A percentile compares a stretch with the other conserved stretches of the same genome.
These are phyloP conservation scores for Coemansia sp. DNA, from an alignment of 192 early-diverging fungal genomes.

Conservation along the genomic window DNA sequence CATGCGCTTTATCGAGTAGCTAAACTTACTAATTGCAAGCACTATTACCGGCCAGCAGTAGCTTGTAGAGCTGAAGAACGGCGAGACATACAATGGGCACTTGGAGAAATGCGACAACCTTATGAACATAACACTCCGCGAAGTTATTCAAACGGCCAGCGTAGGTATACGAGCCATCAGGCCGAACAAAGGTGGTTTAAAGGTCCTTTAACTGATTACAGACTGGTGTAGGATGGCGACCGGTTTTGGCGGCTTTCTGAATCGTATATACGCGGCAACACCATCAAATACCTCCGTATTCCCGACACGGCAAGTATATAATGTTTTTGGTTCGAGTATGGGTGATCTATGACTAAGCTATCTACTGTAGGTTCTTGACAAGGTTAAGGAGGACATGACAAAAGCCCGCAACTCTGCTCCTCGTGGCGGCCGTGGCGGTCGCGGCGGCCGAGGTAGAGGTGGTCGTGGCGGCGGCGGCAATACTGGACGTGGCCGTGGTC, in stretches of 20 bases:
- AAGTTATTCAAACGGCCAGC: slow-evolving; percentile 90
- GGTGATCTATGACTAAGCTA: background rate
- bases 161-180: slow-evolving; percentile 36
- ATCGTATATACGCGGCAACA: slow-evolving; percentile 91
- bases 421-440: slow-evolving; percentile 53
- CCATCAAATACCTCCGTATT: slow-evolving; percentile 79
- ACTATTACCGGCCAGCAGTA: background rate
- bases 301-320: slow-evolving; percentile 70
- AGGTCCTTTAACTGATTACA: background rate
- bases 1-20: slow-evolving; percentile 6
- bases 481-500: slow-evolving; percentile 51
- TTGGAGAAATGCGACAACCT: slow-evolving; percentile 95
- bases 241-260: slow-evolving; percentile 89
- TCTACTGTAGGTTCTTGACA: slow-evolving; percentile 70
- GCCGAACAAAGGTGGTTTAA: no score
- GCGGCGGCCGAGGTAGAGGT: slow-evolving; percentile 51
- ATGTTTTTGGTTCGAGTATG: slow-evolving; percentile 1
- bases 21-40: no score
- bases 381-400: slow-evolving; percentile 79
- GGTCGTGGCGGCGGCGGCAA: slow-evolving; percentile 50
- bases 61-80: slow-evolving; percentile 96
- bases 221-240: slow-evolving; percentile 72
- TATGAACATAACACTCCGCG: slow-evolving; percentile 95
- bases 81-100: slow-evolving; percentile 97
- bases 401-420: slow-evolving; percentile 54